Evolutionary conservation across 1,139 yeast genomes (phyloP).

Genomic region (Pichia terricola): DNA sequence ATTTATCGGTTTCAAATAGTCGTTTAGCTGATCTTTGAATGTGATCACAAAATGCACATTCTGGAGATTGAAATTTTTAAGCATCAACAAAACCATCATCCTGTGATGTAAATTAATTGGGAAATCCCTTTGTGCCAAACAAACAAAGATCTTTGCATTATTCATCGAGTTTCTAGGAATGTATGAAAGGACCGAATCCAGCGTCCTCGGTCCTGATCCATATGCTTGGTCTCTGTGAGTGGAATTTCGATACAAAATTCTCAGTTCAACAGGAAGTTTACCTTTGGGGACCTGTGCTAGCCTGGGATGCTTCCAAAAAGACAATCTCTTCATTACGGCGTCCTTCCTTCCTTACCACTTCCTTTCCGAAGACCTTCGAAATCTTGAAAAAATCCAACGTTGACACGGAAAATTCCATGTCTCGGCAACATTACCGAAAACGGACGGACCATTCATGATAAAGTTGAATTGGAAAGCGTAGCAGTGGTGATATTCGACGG

Average conservation of each 20-base stretch:
- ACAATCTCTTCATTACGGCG: too few species aligned
- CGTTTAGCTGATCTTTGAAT: slow-evolving; percentile 4
- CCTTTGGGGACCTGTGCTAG: too few species aligned
- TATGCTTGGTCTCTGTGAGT: not conserved
- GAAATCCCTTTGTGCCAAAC: slow-evolving; percentile 9
- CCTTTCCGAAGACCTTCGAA: too few species aligned
- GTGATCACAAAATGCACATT: slow-evolving; percentile 9
- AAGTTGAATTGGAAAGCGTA: too few species aligned
- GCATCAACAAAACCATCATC: slow-evolving; percentile 1
- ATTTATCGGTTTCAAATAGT: too few species aligned
- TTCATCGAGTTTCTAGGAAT: not conserved
- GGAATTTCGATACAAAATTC: not conserved
- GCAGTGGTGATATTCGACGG: too few species aligned
- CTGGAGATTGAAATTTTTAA: slow-evolving; percentile 3
- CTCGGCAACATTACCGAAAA: too few species aligned
- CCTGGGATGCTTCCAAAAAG: too few species aligned
- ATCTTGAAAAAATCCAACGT: too few species aligned
- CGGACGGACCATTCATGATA: too few species aligned
- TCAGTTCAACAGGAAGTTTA: not conserved
- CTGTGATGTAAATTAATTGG: slow-evolving; percentile 8
- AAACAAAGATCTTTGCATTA: slow-evolving; percentile 3
- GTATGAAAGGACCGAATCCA: slow-evolving; percentile 8
- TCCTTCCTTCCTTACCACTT: too few species aligned
- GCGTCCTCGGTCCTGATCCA: slow-evolving; percentile 8
- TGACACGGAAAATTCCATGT: too few species aligned